Conservation (phyloP, 257 asterid genomes). For the Solanum habrochaites region DNA sequence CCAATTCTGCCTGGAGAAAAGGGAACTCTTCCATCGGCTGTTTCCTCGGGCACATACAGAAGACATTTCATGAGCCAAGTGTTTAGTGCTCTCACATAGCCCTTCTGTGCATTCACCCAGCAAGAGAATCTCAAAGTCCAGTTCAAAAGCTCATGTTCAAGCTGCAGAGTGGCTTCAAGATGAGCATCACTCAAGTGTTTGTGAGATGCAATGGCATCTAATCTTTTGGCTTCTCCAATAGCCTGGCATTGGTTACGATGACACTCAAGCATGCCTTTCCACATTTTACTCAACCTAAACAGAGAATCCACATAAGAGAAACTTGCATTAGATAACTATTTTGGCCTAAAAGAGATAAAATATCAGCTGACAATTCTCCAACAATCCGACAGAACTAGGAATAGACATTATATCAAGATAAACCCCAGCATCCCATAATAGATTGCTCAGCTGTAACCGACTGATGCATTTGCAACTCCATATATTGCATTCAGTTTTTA, state of each 20-base stretch:
- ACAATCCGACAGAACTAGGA: background rate
- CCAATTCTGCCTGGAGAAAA: conserved; percentile 93
- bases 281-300: conserved; percentile 67
- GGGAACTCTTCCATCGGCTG: conserved; percentile 75
- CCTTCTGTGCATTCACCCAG: conserved; percentile 78
- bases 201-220: conserved; percentile 61
- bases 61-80: conserved; percentile 93
- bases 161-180: conserved; percentile 74
- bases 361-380: background rate
- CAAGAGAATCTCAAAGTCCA: conserved; percentile 76
- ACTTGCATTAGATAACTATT: background rate
- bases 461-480: background rate
- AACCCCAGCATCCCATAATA: background rate
- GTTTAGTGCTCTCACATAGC: conserved; percentile 58
- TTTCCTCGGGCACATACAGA: conserved; percentile 85
- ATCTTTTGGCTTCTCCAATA: conserved; percentile 62
- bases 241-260: conserved; percentile 82
- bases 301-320: background rate
- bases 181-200: conserved; percentile 66
- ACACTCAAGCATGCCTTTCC: conserved; percentile 92
- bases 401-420: background rate
- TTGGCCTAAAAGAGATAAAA: background rate
- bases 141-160: conserved; percentile 62
- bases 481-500: background rate
- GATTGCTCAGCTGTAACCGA: background rate